These are phyloP conservation scores for Saksenaea oblongispora DNA, from an alignment of 371 early-diverging fungal species.

Conservation along the genomic window DNA sequence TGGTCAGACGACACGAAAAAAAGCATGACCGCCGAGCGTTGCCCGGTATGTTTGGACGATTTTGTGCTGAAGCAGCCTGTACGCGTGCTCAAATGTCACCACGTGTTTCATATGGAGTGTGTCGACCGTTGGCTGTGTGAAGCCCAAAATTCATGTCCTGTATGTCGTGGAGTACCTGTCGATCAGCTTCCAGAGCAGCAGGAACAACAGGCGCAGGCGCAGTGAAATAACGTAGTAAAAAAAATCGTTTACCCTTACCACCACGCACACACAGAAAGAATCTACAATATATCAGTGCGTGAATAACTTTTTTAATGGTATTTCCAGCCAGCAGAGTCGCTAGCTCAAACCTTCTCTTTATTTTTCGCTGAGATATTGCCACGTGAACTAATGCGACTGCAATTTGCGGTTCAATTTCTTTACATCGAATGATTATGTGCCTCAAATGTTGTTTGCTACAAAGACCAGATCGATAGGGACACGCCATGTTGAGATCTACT, in stretches of 20 bases:
- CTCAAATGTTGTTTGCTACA: no score
- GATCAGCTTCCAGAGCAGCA: conserved; percentile 13
- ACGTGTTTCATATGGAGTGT: conserved; percentile 86
- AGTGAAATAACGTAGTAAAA: conserved; percentile 5
- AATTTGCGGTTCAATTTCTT: no score
- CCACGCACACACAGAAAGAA: neutral
- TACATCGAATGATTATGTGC: no score
- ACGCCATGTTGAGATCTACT: no score
- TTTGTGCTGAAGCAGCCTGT: conserved; percentile 69
- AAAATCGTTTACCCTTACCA: neutral
- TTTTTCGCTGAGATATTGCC: no score
- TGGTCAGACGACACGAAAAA: conserved; percentile 41
- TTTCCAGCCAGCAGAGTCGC: no score
- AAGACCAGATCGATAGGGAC: no score
- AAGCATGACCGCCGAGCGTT: conserved; percentile 22
- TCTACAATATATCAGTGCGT: no score
- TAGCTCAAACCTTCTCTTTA: no score
- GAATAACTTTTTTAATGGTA: no score
- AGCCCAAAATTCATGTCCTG: conserved; percentile 48
- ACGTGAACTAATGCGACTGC: no score
- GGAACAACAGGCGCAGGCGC: neutral
- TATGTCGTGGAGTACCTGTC: conserved; percentile 47
- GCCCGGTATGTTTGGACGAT: conserved; percentile 69
- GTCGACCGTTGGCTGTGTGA: conserved; percentile 80
- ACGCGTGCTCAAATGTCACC: conserved; percentile 72